Conservation (phyloP, 345 rosid species). For the Rhizophora apiculata region DNA sequence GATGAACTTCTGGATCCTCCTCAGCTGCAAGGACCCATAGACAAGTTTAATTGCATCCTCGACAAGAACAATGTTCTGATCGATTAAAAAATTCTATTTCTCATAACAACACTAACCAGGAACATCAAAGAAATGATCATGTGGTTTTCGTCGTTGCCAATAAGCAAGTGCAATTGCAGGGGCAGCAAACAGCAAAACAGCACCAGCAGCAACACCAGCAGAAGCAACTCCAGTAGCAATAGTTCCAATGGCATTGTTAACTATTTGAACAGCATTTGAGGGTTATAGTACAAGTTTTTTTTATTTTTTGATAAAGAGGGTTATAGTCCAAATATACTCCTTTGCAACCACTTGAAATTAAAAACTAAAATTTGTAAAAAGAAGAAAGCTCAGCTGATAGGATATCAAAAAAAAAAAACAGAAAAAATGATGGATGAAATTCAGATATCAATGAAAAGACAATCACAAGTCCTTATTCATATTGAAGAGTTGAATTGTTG, state of each 20-base stretch:
- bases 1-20: constrained; percentile 91
- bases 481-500: background rate
- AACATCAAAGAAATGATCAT: constrained; percentile 91
- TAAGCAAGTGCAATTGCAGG: constrained; percentile 82
- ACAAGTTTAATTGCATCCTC: constrained; percentile 10
- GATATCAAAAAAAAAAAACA: no score
- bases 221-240: constrained; percentile 98
- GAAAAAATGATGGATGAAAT: no score
- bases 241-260: constrained; percentile 62
- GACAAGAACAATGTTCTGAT: background rate
- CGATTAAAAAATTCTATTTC: background rate
- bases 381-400: no score
- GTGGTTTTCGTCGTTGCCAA: constrained; percentile 70
- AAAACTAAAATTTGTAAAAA: no score
- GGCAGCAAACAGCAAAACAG: constrained; percentile 86
- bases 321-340: no score
- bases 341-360: no score
- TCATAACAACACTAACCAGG: constrained; percentile 62
- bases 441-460: no score
- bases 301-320: no score
- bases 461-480: background rate
- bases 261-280: constrained; percentile 36
- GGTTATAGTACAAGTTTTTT: no score
- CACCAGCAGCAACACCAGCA: constrained; percentile 99
- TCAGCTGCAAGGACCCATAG: constrained; percentile 58